Conservation (phyloP, 1,284 basidiomycete genomes). For the Rhodotorula sp. region DNA sequence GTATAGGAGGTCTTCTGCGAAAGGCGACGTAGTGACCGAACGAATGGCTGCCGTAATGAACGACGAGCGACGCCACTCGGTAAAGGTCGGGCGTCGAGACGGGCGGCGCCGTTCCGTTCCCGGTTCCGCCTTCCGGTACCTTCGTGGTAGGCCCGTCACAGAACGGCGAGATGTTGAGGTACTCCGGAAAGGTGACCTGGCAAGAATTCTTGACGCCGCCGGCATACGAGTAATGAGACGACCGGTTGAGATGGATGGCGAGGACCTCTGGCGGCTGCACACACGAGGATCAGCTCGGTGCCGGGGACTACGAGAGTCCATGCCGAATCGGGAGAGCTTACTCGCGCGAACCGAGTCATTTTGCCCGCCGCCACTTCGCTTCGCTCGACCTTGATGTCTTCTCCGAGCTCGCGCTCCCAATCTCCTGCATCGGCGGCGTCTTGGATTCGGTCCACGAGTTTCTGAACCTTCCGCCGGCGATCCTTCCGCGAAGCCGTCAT, state of each 20-base stretch:
- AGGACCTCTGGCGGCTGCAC: conserved; percentile 74
- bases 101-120: not conserved
- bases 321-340: conserved; percentile 51
- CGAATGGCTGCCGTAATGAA: conserved; percentile 83
- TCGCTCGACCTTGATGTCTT: conserved; percentile 61
- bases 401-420: conserved; percentile 72
- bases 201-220: conserved; percentile 78
- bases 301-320: conserved; percentile 1
- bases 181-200: conserved; percentile 74
- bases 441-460: conserved; percentile 62
- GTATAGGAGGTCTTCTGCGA: conserved; percentile 58
- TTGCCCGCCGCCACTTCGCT: conserved; percentile 72
- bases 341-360: conserved; percentile 80
- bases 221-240: conserved; percentile 64
- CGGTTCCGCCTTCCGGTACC: conserved; percentile 45
- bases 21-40: conserved; percentile 90
- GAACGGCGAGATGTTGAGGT: conserved; percentile 80
- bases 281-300: conserved; percentile 22
- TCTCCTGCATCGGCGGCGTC: conserved; percentile 67
- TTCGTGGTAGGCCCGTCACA: conserved; percentile 65
- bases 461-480: conserved; percentile 65
- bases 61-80: conserved; percentile 74
- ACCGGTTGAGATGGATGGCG: conserved; percentile 81
- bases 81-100: conserved; percentile 57
- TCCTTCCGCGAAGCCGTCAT: conserved; percentile 64